phyloP scores from a whole-genome alignment of 768 basidiomycete genomes.

The Daedaleopsis nitida region DNA sequence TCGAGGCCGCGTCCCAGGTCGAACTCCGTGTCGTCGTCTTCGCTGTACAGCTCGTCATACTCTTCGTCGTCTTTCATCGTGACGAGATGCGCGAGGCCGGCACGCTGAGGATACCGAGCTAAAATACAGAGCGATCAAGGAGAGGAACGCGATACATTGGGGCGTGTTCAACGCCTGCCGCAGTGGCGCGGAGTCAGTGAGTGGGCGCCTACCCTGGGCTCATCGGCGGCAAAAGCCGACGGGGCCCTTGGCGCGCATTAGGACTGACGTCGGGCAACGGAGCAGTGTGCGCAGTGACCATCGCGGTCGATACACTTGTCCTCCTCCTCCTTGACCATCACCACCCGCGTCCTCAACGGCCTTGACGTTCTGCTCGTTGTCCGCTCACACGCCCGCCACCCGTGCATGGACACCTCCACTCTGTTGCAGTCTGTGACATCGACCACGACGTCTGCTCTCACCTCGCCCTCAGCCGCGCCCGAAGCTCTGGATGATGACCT shows the following conservation, averaged over 20 bases:
- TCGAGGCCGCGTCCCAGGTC: constrained; percentile 24
- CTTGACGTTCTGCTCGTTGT: not conserved
- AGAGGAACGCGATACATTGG: not conserved
- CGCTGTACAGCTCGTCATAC: constrained; percentile 19
- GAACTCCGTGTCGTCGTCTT: constrained; percentile 22
- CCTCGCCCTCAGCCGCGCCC: not conserved
- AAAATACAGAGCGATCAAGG: not conserved
- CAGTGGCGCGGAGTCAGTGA: not conserved
- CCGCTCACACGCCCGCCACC: not conserved
- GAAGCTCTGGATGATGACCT: constrained; percentile 19
- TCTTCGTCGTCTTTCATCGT: constrained; percentile 19
- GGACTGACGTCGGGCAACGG: constrained; percentile 5
- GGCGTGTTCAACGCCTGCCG: too few species aligned
- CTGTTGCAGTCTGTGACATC: not conserved
- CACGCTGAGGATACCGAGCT: not conserved
- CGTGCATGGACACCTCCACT: constrained; percentile 15
- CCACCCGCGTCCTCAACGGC: not conserved
- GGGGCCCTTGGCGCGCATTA: not conserved
- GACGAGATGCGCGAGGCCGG: not conserved
- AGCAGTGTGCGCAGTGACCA: not conserved
- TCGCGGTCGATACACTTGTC: too few species aligned
- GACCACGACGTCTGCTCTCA: constrained; percentile 3
- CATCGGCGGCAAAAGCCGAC: constrained; percentile 3
- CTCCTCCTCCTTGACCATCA: constrained; percentile 9
- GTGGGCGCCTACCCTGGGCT: constrained; percentile 2